A percentile compares a stretch with the other conserved stretches of the same genome.
Evolutionary conservation across 208 protist genomes (phyloP).

Genomic region (Tetramitus jugosus): DNA sequence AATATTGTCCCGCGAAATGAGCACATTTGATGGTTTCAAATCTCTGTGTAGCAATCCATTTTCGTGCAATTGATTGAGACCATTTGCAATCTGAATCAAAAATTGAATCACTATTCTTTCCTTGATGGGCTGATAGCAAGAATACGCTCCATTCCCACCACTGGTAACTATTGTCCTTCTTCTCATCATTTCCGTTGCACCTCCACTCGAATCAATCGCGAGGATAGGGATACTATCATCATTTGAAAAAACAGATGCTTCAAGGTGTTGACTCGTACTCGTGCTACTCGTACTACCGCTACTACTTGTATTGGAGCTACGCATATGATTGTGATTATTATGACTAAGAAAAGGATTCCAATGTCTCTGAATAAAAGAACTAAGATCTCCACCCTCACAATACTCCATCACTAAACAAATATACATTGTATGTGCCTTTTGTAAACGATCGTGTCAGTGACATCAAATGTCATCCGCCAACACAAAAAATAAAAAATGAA

Average conservation of each 20-base stretch:
- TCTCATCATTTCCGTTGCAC: too few relatives aligned
- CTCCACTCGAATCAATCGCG: too few relatives aligned
- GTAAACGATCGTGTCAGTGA: too few relatives aligned
- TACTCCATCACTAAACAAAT: constrained; percentile 8
- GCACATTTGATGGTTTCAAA: neutral
- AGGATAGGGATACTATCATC: neutral
- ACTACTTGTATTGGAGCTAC: neutral
- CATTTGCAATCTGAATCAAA: neutral
- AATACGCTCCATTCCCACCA: neutral
- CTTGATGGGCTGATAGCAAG: neutral
- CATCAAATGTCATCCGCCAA: too few relatives aligned
- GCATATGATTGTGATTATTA: too few relatives aligned
- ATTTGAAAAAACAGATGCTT: neutral
- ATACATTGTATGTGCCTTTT: neutral
- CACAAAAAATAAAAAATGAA: too few relatives aligned
- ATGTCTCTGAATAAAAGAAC: neutral
- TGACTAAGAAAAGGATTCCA: too few relatives aligned
- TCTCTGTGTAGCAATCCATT: neutral
- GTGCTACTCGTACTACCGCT: neutral
- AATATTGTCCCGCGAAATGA: neutral
- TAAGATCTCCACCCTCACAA: neutral
- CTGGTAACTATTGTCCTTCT: neutral
- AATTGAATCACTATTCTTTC: neutral
- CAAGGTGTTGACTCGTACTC: neutral
- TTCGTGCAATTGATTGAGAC: neutral